These are phyloP conservation scores for Claviceps sp. DNA, from an alignment of 2,329 filamentous ascomycete genomes.

Conservation along the genomic window DNA sequence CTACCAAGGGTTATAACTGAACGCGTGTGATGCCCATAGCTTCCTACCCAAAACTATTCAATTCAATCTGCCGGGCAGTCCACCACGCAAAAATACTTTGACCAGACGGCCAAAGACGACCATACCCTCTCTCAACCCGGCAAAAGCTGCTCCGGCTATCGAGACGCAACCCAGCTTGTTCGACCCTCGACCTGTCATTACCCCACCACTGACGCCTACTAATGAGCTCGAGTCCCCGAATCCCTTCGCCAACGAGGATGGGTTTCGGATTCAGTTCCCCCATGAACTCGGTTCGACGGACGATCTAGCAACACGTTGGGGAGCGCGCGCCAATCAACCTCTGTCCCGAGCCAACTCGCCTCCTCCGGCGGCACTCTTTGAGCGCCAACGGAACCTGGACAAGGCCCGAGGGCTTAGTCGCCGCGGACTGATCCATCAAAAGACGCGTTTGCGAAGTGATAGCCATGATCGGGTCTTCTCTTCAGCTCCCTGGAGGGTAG, in stretches of 20 bases:
- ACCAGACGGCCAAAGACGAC: slow-evolving; percentile 17
- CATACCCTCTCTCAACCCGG: slow-evolving; percentile 13
- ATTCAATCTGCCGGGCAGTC: slow-evolving; percentile 55
- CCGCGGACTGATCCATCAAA: slow-evolving; percentile 44
- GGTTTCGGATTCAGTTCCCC: slow-evolving; percentile 42
- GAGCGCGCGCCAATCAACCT: slow-evolving; percentile 62
- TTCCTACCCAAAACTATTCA: slow-evolving; percentile 88
- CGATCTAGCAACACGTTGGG: slow-evolving; percentile 66
- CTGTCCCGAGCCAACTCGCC: slow-evolving; percentile 59
- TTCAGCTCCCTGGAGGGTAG: slow-evolving; percentile 68
- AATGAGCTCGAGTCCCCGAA: slow-evolving; percentile 31
- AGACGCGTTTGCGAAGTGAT: slow-evolving; percentile 37
- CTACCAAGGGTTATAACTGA: not conserved
- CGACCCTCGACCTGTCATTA: slow-evolving; percentile 31
- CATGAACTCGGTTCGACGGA: slow-evolving; percentile 49
- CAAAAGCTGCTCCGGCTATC: slow-evolving; percentile 11
- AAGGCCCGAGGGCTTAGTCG: slow-evolving; percentile 46
- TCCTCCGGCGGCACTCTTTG: slow-evolving; percentile 62
- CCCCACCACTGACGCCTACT: slow-evolving; percentile 42
- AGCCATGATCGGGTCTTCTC: slow-evolving; percentile 60
- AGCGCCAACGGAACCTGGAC: slow-evolving; percentile 44
- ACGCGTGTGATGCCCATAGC: slow-evolving; percentile 29
- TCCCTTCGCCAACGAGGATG: slow-evolving; percentile 45
- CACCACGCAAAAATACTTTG: slow-evolving; percentile 22
- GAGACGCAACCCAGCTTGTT: slow-evolving; percentile 40